Base-by-base conservation (phyloP, 2,329 filamentous ascomycete genomes). In the Claviceps quebecensis region DNA sequence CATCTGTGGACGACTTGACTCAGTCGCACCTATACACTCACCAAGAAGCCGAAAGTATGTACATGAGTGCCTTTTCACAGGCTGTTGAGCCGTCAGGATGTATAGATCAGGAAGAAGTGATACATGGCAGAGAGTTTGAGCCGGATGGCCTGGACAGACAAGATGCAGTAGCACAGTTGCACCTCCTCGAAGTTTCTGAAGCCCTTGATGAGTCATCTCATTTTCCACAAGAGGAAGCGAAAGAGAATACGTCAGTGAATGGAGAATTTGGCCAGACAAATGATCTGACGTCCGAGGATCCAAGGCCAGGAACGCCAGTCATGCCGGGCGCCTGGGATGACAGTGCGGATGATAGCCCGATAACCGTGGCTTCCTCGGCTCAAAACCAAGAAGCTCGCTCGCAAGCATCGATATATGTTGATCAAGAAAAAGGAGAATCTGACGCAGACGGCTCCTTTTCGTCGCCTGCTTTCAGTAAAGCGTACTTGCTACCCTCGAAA, bases 31-130 rank as follows among this genome's bases (percentile, higher is more conserved):
- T 89, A 1, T 91, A 86, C 60, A 87, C 79, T 38, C 85, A 88
- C 53, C 84, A 88, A 55, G 86, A 91, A 55, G 86, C 86, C 0
- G 82, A 87, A 61, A 93, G 87, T 63, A 86, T 94, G 82, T 94
- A 93, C 59, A 83, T 89, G 81, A 91, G 81, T 55, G 81, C 81
- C 1, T 77, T 84, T 49, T 83, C 80, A 2, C 67, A 75, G 26
- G 63, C 66, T 2, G 63, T 67, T 37, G 61, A 62, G n/a, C 16
- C 41, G 13, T 36, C 39, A 29, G 29, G 43, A 13, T 47, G 17
- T 19, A 5, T 17, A 13, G 19, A 17, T 6, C 17, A 39, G 16
- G 29, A 47, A 14, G 16, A 48, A 22, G 26, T 26, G 16, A 14
- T 38, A 7, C 38, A 44, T 19, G 26, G 22, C 40, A 9, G 45